Base-by-base conservation (phyloP, 2,329 filamentous ascomycete species). In the Apiospora saccharicola region DNA sequence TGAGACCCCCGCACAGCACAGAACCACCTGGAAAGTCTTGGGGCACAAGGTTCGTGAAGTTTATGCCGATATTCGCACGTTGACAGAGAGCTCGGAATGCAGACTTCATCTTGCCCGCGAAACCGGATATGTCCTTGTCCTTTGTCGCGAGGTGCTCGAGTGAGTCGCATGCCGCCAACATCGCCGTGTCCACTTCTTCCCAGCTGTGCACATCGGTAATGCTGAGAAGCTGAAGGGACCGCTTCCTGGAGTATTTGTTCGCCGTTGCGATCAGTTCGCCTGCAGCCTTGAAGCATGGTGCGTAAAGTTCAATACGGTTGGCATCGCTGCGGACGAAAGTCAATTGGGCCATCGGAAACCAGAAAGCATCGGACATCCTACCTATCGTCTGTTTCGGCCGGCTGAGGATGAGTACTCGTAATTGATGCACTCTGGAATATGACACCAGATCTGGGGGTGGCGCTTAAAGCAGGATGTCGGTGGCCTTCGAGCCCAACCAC, bases 1-100 rank as follows among this genome's bases (percentile, higher is more conserved):
- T 74, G 12, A 74, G 67, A 1, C 73, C 73, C 13, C 73, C 73
- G 19, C 73, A 74, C 22, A 74, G 67, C 16, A 74, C 72, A 8
- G 73, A 72, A 19, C 51, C 26, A 34, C 51, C 53, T 41, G 37
- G 43, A 26, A 69, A 68, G 44, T 74, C 73, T 44, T 44, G 64
- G 16, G 73, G 73, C 13, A 74, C 64, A 44, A 74, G 67, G 24
- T 71, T 70, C 30, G 51, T 68, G 19, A 74, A 71, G 24, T 68
- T 73, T 13, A 53, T 30, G 2, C 71, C 73, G 24, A 68, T 68
- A 37, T 71, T 70, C 37, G 72, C 73, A 57, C 70, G 72, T 24
- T 74, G 67, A 22, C 73, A 74, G 26, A 74, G 14, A 2, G 67
- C 67, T 24, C 71, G 69, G 26, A 74, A 74, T 16, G 57, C 70